A percentile compares a stretch with the other conserved stretches of the same genome.
Evolutionary conservation across 2,329 filamentous ascomycete genomes (phyloP).

Genomic region (Colletotrichum tropicale): DNA sequence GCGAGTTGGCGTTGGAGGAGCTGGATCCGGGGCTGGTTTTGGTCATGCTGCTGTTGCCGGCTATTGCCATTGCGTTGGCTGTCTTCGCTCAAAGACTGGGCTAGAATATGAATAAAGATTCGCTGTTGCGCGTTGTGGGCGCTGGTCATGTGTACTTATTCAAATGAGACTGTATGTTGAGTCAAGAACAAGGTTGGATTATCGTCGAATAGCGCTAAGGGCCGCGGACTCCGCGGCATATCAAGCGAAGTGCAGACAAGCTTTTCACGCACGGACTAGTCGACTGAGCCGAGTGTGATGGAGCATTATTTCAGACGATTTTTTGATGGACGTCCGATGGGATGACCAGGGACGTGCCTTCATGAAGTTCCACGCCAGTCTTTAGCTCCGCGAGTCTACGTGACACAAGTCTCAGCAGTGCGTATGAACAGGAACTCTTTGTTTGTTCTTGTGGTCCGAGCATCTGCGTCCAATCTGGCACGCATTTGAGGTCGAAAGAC

Average conservation of each 20-base stretch:
- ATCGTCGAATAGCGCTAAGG: not conserved
- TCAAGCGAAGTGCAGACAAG: not conserved
- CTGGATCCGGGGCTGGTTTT: not conserved
- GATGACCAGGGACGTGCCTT: not conserved
- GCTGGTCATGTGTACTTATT: rapidly evolving
- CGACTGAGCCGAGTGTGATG: rapidly evolving
- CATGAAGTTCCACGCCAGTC: rapidly evolving
- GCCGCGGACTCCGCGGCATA: not conserved
- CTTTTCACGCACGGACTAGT: not conserved
- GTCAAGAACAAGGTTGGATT: not conserved
- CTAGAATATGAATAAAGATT: not conserved
- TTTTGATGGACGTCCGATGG: not conserved
- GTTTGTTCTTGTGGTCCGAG: not conserved
- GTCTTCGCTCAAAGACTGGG: not conserved
- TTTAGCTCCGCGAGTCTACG: not conserved
- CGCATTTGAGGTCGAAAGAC: not conserved
- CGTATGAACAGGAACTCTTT: too few species aligned
- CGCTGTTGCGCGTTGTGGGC: too few species aligned
- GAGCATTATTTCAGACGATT: not conserved
- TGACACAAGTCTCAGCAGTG: not conserved
- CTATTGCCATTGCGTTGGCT: not conserved
- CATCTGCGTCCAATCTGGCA: not conserved
- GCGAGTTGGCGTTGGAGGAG: constrained; percentile 8
- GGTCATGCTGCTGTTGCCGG: not conserved
- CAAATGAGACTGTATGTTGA: not conserved